Evolutionary conservation across 169 alveolate genomes (phyloP).

Genomic region (Cryptosporidium ubiquitum): DNA sequence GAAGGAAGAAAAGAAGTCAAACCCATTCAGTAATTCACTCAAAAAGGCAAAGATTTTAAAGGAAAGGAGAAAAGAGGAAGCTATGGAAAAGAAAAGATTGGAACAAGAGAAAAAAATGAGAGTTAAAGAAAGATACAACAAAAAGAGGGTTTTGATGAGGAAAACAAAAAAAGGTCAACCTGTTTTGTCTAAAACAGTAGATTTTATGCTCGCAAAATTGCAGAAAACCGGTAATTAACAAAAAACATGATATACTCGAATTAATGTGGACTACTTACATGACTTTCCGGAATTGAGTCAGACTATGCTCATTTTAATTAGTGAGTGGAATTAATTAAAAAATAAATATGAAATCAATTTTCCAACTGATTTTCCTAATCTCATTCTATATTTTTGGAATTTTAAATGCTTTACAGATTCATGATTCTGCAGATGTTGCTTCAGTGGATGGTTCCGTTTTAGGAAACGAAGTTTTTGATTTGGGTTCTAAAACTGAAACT

Average conservation of each 20-base stretch:
- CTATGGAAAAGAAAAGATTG: slow-evolving; percentile 6
- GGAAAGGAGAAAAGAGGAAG: slow-evolving; percentile 8
- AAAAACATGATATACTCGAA: slow-evolving; percentile 1
- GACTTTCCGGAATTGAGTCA: not conserved
- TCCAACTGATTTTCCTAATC: slow-evolving; percentile 24
- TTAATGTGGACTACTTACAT: not conserved
- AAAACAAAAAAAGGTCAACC: slow-evolving; percentile 71
- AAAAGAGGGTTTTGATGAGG: slow-evolving; percentile 15
- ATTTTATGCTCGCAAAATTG: slow-evolving; percentile 56
- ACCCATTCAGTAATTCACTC: slow-evolving; percentile 40
- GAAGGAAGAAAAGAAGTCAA: slow-evolving; percentile 15
- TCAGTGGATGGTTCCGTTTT: not conserved
- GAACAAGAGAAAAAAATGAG: slow-evolving; percentile 51
- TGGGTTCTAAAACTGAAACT: not conserved
- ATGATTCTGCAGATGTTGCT: not conserved
- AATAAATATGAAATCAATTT: slow-evolving; percentile 18
- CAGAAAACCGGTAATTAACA: not conserved
- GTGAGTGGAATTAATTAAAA: not conserved
- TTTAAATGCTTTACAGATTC: slow-evolving; percentile 1
- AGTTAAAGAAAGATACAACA: slow-evolving; percentile 71
- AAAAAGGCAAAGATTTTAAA: slow-evolving; percentile 24
- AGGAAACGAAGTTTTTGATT: not conserved
- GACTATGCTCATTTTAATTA: not conserved
- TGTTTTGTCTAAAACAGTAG: slow-evolving; percentile 37
- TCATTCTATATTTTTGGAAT: not conserved